Evolutionary conservation across 257 asterid genomes (phyloP).

Genomic region (Henckelia pumila): DNA sequence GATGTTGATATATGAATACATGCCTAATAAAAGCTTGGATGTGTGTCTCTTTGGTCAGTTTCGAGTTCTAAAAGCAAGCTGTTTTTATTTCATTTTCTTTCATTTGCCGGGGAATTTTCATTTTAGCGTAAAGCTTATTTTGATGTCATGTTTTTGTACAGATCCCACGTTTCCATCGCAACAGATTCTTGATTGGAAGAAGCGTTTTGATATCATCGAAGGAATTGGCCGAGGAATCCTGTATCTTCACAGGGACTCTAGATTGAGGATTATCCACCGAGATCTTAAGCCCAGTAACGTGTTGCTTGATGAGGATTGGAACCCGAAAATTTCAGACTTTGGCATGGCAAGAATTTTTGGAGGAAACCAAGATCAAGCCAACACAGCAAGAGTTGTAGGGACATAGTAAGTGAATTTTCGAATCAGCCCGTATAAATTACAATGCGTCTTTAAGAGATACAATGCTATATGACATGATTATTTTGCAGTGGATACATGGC

Average conservation of each 20-base stretch:
- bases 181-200: constrained; percentile 43
- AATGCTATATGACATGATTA: neutral
- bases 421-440: neutral
- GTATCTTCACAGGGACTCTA: constrained; percentile 68
- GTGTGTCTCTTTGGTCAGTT: constrained; percentile 43
- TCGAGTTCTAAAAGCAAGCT: neutral
- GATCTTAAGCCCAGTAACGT: constrained; percentile 67
- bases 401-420: constrained; percentile 50
- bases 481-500: constrained; percentile 65
- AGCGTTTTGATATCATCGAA: constrained; percentile 45
- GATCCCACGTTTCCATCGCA: constrained; percentile 32
- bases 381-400: constrained; percentile 61
- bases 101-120: neutral
- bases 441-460: neutral
- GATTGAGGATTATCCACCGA: constrained; percentile 55
- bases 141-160: neutral
- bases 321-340: constrained; percentile 68
- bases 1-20: constrained; percentile 52
- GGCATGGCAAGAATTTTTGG: constrained; percentile 66
- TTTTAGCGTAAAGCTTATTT: neutral
- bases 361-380: constrained; percentile 48
- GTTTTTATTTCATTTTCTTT: neutral
- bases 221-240: constrained; percentile 67
- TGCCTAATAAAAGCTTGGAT: constrained; percentile 60
- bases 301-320: constrained; percentile 57